These are phyloP conservation scores for Leccinum sublutescens DNA, from an alignment of 768 basidiomycete genomes.

Conservation along the genomic window DNA sequence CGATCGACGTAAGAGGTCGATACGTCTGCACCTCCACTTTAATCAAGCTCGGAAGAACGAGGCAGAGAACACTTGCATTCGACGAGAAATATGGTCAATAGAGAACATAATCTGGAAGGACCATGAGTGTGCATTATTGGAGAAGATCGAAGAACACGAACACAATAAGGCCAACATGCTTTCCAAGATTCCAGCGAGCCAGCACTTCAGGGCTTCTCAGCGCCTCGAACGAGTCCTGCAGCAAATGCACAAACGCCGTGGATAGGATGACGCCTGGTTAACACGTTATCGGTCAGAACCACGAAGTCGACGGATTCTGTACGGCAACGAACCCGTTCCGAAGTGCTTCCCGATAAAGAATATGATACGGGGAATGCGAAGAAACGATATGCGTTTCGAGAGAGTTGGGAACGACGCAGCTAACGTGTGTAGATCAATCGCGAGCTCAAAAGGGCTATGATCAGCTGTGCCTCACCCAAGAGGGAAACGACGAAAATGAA, in stretches of 20 bases:
- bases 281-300: neutral
- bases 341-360: constrained; percentile 91
- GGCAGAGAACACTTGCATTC: constrained; percentile 59
- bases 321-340: constrained; percentile 55
- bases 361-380: constrained; percentile 62
- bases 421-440: constrained; percentile 15
- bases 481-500: constrained; percentile 61
- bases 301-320: neutral
- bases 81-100: constrained; percentile 71
- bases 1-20: constrained; percentile 75
- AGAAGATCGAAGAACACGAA: constrained; percentile 37
- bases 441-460: neutral
- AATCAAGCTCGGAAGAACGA: neutral
- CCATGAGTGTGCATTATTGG: neutral
- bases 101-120: constrained; percentile 52
- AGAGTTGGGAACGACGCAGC: constrained; percentile 75
- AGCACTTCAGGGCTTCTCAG: constrained; percentile 49
- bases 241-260: constrained; percentile 78
- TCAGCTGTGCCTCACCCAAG: constrained; percentile 46
- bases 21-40: constrained; percentile 44
- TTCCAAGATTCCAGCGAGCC: constrained; percentile 47
- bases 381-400: constrained; percentile 49
- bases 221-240: constrained; percentile 72
- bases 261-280: constrained; percentile 71
- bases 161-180: constrained; percentile 73